Base-by-base conservation (phyloP, 1,284 basidiomycete species). In the Trametes pubescens region DNA sequence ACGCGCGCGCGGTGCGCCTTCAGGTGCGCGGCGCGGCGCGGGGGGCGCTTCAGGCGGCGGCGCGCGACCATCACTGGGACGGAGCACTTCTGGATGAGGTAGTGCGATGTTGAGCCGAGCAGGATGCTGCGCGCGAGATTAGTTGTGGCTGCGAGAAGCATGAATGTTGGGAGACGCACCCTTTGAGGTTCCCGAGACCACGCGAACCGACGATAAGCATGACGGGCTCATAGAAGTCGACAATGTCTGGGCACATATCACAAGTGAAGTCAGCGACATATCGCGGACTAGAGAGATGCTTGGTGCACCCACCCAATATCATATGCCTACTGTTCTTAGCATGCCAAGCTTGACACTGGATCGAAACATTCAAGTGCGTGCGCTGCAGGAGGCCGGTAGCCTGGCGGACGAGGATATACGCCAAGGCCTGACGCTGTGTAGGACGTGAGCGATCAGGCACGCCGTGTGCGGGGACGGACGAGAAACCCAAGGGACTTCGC, bases 161-260 rank as follows among this genome's bases (percentile, higher is more conserved):
- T 13, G 40, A 66, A 10, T 26, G 46, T n/a, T 55, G 55, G 56
- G 55, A n/a, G 69, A 71, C 87, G 66, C 62, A 94, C 93, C 94
- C 96, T 75, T 97, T 97, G 61, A 99, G 78, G 71, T 95, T 92
- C 26, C 93, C 88, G 34, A 98, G 73, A 64, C 97, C 97, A 62
- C 97, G 90, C 21, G 94, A 97, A 6, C 97, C 97, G 10, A 99
- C 96, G 59, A 99, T 96, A 32, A 97, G 84, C 90, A 99, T 94
- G 3, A 90, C 91, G 1, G 97, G 97, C 66, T 96, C 91, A 57
- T 92, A 84, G 74, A 94, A 90, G 75, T 99, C 97, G 47, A 98
- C 91, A 62, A 98, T 86, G 74, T 97, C 94, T 91, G 48, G 37
- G 6, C 22, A 69, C 47, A 29, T 24, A 29, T 1, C 24, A 26